These are phyloP conservation scores for Ustilago loliicola DNA, from an alignment of 1,284 basidiomycete species.

Conservation along the genomic window DNA sequence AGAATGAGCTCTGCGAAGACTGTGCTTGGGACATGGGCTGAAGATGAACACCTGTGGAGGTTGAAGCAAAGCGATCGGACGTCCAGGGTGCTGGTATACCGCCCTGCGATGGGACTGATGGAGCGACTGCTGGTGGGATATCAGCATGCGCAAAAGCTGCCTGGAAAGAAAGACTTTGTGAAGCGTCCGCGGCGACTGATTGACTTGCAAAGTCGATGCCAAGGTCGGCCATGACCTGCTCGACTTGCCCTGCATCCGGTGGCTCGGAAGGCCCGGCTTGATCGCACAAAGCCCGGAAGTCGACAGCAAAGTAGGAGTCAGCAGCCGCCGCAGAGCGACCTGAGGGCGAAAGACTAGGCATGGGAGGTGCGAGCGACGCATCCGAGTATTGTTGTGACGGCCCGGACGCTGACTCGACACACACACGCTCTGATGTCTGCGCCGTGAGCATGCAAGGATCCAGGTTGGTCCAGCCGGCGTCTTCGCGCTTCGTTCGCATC, in stretches of 20 bases:
- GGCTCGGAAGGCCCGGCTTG: slow-evolving; percentile 15
- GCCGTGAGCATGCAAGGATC: slow-evolving; percentile 25
- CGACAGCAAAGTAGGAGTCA: slow-evolving; percentile 24
- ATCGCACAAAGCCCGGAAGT: slow-evolving; percentile 30
- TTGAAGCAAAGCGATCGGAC: slow-evolving; percentile 16
- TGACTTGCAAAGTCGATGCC: slow-evolving; percentile 30
- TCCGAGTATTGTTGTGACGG: not conserved
- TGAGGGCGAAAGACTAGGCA: slow-evolving; percentile 9
- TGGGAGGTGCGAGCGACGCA: not conserved
- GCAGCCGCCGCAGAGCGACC: slow-evolving; percentile 11
- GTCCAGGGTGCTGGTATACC: slow-evolving; percentile 15
- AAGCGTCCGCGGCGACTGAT: slow-evolving; percentile 2
- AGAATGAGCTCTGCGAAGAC: slow-evolving; percentile 36
- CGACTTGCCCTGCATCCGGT: slow-evolving; percentile 27
- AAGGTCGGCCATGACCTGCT: slow-evolving; percentile 39
- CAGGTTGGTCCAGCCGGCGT: slow-evolving; percentile 14
- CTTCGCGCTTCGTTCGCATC: slow-evolving; percentile 10
- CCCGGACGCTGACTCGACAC: slow-evolving; percentile 22
- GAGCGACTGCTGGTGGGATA: not conserved
- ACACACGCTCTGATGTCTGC: slow-evolving; percentile 27
- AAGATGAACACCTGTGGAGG: slow-evolving; percentile 3
- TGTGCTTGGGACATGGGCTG: slow-evolving; percentile 22
- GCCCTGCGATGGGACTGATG: slow-evolving; percentile 31
- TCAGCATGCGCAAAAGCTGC: not conserved
- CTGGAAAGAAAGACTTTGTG: slow-evolving; percentile 11